Percentiles rank a stretch among this genome's conserved stretches.
These are phyloP conservation scores for Jackrogersella multiformis DNA, from an alignment of 495 filamentous ascomycete genomes.

Conservation along the genomic window DNA sequence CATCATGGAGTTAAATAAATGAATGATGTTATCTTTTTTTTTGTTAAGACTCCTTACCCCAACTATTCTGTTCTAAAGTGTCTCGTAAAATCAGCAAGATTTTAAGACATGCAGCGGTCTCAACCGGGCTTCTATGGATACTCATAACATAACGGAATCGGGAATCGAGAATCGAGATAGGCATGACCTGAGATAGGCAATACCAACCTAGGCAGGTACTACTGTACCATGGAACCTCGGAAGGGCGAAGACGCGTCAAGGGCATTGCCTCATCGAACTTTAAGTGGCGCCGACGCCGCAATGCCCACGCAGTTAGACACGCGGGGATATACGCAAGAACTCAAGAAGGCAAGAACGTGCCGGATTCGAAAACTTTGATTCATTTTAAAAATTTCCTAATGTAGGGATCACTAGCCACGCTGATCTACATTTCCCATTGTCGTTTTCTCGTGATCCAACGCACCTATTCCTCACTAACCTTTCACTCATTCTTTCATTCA, in stretches of 20 bases:
- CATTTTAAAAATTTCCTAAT: slow-evolving; percentile 1
- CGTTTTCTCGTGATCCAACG: slow-evolving; percentile 17
- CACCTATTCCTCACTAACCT: slow-evolving; percentile 15
- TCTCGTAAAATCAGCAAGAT: neutral
- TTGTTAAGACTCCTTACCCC: neutral
- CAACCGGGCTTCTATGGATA: neutral
- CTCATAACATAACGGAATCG: neutral
- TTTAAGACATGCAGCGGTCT: too few species aligned
- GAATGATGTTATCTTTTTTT: neutral
- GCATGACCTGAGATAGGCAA: too few species aligned
- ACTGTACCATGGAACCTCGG: neutral
- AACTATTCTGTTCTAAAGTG: neutral
- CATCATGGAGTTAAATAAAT: neutral
- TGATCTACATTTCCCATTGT: slow-evolving; percentile 31
- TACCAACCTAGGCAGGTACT: too few species aligned
- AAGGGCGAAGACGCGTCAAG: slow-evolving; percentile 35
- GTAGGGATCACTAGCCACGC: slow-evolving; percentile 14
- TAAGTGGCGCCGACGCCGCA: slow-evolving; percentile 29
- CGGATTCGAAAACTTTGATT: slow-evolving; percentile 13
- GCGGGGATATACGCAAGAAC: slow-evolving; percentile 20
- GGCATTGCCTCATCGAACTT: slow-evolving; percentile 26
- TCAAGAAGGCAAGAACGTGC: slow-evolving; percentile 9
- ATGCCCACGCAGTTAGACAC: slow-evolving; percentile 19
- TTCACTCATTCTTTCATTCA: too few species aligned
- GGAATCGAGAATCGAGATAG: slow-evolving; percentile 2